Percentiles rank a stretch among this genome's conserved stretches.
phyloP scores from a whole-genome alignment of 768 basidiomycete genomes.

The Exsudoporus frostii region DNA sequence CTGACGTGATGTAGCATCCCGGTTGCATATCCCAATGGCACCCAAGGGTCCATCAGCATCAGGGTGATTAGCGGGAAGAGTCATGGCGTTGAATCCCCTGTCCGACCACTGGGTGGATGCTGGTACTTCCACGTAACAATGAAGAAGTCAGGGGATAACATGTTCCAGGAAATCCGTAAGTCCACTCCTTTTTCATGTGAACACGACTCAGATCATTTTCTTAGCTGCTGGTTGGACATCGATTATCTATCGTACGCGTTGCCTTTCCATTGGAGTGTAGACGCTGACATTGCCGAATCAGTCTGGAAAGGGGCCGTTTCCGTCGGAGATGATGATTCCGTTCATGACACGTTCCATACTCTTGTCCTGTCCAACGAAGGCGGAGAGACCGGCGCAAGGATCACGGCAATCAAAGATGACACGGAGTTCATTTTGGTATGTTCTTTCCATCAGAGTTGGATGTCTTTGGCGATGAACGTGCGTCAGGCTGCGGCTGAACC shows the following conservation, averaged over 20 bases:
- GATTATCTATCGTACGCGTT: constrained; percentile 72
- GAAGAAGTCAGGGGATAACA: constrained; percentile 48
- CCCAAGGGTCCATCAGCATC: constrained; percentile 63
- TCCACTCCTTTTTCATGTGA: constrained; percentile 1
- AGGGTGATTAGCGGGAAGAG: constrained; percentile 90
- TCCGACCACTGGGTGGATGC: constrained; percentile 87
- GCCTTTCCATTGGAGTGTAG: background rate
- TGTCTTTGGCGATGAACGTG: constrained; percentile 3
- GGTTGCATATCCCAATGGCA: constrained; percentile 66
- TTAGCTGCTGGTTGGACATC: constrained; percentile 84
- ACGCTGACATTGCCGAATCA: constrained; percentile 12
- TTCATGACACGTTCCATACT: constrained; percentile 67
- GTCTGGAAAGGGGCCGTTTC: constrained; percentile 52
- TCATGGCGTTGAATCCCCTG: constrained; percentile 82
- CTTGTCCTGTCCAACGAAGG: constrained; percentile 68
- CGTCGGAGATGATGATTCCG: constrained; percentile 49
- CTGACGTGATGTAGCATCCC: constrained; percentile 52
- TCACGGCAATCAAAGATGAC: constrained; percentile 55
- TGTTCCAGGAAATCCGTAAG: constrained; percentile 85
- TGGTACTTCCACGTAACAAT: constrained; percentile 88
- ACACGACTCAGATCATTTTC: background rate
- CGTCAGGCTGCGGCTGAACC: constrained; percentile 79
- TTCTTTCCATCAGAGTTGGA: background rate
- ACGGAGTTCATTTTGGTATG: constrained; percentile 76
- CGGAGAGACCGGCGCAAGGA: constrained; percentile 63